Conservation (phyloP, 2,329 filamentous ascomycete species). For the Monosporascus sp. region DNA sequence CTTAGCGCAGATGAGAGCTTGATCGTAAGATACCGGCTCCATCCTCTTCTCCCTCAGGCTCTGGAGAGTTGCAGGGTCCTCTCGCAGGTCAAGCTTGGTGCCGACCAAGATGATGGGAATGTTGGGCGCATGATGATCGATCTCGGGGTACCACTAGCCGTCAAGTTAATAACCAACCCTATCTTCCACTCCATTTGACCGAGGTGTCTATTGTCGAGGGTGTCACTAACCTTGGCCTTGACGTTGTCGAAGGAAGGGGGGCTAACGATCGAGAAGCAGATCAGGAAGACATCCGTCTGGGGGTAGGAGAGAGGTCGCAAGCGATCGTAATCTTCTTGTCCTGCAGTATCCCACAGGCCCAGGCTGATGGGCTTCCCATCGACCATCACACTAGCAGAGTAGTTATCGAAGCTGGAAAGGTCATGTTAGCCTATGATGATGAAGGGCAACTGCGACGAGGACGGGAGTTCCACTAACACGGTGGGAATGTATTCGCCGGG, state of each 20-base stretch:
- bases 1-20: constrained; percentile 82
- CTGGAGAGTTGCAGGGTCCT: constrained; percentile 78
- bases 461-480: constrained; percentile 58
- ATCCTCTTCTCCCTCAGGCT: constrained; percentile 86
- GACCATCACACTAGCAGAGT: constrained; percentile 98
- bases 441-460: constrained; percentile 1
- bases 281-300: constrained; percentile 96
- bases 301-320: constrained; percentile 93
- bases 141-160: constrained; percentile 88
- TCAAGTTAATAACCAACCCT: constrained; percentile 7
- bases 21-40: constrained; percentile 94
- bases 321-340: constrained; percentile 97
- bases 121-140: constrained; percentile 91
- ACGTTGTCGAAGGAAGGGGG: constrained; percentile 98
- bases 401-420: constrained; percentile 82
- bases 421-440: constrained; percentile 11
- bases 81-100: constrained; percentile 92
- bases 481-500: constrained; percentile 99
- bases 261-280: constrained; percentile 98
- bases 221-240: constrained; percentile 76
- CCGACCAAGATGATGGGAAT: constrained; percentile 96
- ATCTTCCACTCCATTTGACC: background rate
- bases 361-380: constrained; percentile 97
- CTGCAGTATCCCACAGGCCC: constrained; percentile 96
- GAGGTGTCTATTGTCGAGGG: background rate